Evolutionary conservation across 1,284 basidiomycete genomes (phyloP), one percentile per base, ranked within the genome.

Genomic region (Clitocybe nebularis): DNA sequence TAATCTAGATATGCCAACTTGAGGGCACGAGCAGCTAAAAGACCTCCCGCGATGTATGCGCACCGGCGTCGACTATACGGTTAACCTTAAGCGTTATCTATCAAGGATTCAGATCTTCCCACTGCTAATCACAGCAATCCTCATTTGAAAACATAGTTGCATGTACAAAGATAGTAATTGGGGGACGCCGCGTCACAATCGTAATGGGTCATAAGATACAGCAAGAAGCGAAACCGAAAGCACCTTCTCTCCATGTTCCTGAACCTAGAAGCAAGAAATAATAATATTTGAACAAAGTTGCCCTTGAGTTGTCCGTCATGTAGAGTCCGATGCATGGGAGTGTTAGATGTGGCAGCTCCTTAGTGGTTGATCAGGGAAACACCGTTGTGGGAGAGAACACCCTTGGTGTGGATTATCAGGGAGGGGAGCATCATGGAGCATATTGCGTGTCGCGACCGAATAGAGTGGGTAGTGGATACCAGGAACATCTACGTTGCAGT

Each of bases 401-500:
- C 20, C 20, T 36, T 13, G 4, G 20, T 36, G 34, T 14, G 24
- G 33, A 23, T 37, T n/a, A n/a, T n/a, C n/a, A n/a, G 5, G 14
- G 9, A 13, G 32, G 5, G 17, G 6, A 16, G n/a, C 3, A 13
- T 14, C 8, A 16, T 10, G 4, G 17, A 25, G 14, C 20, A 13
- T 17, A 37, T 17, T 7, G 14, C 13, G 19, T 35, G 33, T 13
- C 5, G 17, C 26, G 6, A 22, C n/a, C 11, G 14, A 20, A 36
- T 17, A 38, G 13, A n/a, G 20, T 11, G n/a, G n/a, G n/a, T n/a
- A n/a, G n/a, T n/a, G n/a, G n/a, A n/a, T 20, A 35, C 21, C 22
- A 41, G 19, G 29, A 32, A 24, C 20, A 11, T 28, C 24, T 45
- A 46, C 28, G 41, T 38, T 7, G 53, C 40, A 4, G 35, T 46